phyloP scores from a whole-genome alignment of 2,329 filamentous ascomycete species.

The Claviceps fusiformis region DNA sequence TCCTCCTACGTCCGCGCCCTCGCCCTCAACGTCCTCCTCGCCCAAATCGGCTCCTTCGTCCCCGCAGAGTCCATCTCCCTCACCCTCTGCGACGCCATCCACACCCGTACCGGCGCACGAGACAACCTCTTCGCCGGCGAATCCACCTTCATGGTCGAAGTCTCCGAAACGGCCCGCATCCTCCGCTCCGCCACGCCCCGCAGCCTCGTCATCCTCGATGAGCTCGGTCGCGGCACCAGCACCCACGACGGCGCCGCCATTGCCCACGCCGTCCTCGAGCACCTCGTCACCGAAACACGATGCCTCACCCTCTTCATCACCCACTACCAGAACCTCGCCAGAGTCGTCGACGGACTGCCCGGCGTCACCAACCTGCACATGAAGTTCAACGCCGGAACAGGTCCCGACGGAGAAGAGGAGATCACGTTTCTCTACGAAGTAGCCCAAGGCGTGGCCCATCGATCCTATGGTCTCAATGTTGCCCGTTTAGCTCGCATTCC shows the following conservation, averaged over 20 bases:
- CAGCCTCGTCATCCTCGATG: slow-evolving; percentile 82
- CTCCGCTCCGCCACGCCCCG: slow-evolving; percentile 76
- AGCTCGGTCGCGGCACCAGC: slow-evolving; percentile 82
- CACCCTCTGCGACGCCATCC: slow-evolving; percentile 79
- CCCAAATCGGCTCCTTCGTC: slow-evolving; percentile 88
- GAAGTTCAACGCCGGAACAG: slow-evolving; percentile 50
- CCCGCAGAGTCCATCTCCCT: slow-evolving; percentile 62
- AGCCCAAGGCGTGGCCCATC: slow-evolving; percentile 77
- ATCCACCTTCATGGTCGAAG: slow-evolving; percentile 95
- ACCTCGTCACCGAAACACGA: slow-evolving; percentile 60
- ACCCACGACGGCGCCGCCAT: slow-evolving; percentile 96
- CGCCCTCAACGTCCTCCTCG: slow-evolving; percentile 83
- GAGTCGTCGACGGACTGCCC: slow-evolving; percentile 53
- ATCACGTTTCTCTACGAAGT: slow-evolving; percentile 94
- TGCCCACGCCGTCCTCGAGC: slow-evolving; percentile 77
- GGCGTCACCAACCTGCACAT: slow-evolving; percentile 85
- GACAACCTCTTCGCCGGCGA: slow-evolving; percentile 95
- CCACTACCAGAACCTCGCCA: slow-evolving; percentile 79
- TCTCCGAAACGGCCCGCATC: slow-evolving; percentile 84
- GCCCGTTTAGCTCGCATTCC: slow-evolving; percentile 76
- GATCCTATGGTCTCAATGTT: slow-evolving; percentile 90
- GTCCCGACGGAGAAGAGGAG: slow-evolving; percentile 47
- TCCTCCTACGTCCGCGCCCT: slow-evolving; percentile 93
- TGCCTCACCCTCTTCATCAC: slow-evolving; percentile 92
- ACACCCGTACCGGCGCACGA: slow-evolving; percentile 89